A percentile compares a stretch with the other conserved stretches of the same genome.
phyloP scores from a whole-genome alignment of 208 protist species.

The Trypanosoma theileri region DNA sequence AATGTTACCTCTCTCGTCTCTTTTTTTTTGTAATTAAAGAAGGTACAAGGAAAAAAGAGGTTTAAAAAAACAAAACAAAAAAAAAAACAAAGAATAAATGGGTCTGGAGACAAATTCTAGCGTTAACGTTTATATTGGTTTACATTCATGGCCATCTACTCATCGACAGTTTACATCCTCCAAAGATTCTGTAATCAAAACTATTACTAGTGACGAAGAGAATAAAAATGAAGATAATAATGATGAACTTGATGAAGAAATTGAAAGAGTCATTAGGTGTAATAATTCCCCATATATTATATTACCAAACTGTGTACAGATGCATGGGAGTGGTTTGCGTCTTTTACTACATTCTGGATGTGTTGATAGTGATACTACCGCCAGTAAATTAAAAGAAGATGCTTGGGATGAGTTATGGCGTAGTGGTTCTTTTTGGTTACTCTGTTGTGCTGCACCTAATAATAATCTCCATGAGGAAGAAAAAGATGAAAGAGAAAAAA shows the following conservation, averaged over 20 bases:
- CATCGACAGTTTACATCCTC: not conserved
- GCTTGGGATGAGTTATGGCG: conserved; percentile 21
- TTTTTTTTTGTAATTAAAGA: not conserved
- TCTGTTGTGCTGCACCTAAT: conserved; percentile 6
- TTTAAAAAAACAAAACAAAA: not conserved
- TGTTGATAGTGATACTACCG: not conserved
- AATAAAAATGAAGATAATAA: not conserved
- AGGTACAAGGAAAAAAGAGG: not conserved
- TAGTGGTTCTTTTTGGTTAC: conserved; percentile 19
- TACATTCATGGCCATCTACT: conserved; percentile 10
- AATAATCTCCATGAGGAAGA: not conserved
- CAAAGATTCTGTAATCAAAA: not conserved
- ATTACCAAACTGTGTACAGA: conserved; percentile 9
- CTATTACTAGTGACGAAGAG: not conserved
- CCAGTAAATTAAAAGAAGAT: not conserved
- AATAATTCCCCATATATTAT: conserved; percentile 2
- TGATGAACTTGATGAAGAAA: not conserved
- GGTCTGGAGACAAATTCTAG: not conserved
- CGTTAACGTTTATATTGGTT: conserved; percentile 1
- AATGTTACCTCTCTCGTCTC: not conserved
- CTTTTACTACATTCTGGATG: conserved; percentile 21
- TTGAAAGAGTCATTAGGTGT: not conserved
- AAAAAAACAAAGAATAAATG: conserved; percentile 3
- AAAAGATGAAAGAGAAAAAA: not conserved
- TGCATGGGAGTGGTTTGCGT: conserved; percentile 17